phyloP scores from a whole-genome alignment of 1,284 basidiomycete species.

The Cutaneotrichosporon sp. region DNA sequence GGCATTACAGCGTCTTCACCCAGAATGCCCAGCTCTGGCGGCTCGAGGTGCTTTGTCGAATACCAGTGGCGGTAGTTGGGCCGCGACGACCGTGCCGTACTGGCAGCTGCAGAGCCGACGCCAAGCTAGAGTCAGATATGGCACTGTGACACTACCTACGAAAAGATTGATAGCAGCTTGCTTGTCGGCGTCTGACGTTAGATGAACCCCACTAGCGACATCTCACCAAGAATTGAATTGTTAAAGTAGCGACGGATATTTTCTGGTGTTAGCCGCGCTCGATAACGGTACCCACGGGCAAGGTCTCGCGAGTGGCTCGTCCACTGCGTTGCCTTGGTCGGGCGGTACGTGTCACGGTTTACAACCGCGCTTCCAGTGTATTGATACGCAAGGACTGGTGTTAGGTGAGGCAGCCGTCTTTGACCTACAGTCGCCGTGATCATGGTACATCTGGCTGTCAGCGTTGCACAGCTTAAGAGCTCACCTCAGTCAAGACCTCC shows the following conservation, averaged over 20 bases:
- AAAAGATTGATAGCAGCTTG: constrained; percentile 97
- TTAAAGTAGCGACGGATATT: constrained; percentile 94
- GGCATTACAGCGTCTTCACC: constrained; percentile 30
- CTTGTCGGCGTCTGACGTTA: constrained; percentile 80
- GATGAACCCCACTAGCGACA: background rate
- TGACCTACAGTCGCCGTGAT: constrained; percentile 80
- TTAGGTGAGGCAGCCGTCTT: background rate
- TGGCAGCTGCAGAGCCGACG: constrained; percentile 50
- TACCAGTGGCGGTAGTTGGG: constrained; percentile 64
- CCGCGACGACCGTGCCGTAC: constrained; percentile 28
- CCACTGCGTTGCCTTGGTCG: constrained; percentile 81
- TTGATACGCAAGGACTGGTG: constrained; percentile 84
- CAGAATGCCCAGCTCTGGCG: constrained; percentile 43
- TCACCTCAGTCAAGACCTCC: constrained; percentile 83
- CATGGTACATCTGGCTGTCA: constrained; percentile 75
- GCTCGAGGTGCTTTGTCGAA: constrained; percentile 62
- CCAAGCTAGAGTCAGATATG: constrained; percentile 56
- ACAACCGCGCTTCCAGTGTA: constrained; percentile 95
- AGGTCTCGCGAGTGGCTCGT: constrained; percentile 96
- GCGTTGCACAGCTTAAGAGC: background rate
- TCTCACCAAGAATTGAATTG: constrained; percentile 77
- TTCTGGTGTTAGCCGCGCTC: constrained; percentile 46
- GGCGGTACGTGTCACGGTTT: constrained; percentile 92
- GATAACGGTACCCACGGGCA: constrained; percentile 53
- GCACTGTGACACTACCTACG: constrained; percentile 29